phyloP scores from a whole-genome alignment of 2,329 filamentous ascomycete species.

The Trichoderma gracile region DNA sequence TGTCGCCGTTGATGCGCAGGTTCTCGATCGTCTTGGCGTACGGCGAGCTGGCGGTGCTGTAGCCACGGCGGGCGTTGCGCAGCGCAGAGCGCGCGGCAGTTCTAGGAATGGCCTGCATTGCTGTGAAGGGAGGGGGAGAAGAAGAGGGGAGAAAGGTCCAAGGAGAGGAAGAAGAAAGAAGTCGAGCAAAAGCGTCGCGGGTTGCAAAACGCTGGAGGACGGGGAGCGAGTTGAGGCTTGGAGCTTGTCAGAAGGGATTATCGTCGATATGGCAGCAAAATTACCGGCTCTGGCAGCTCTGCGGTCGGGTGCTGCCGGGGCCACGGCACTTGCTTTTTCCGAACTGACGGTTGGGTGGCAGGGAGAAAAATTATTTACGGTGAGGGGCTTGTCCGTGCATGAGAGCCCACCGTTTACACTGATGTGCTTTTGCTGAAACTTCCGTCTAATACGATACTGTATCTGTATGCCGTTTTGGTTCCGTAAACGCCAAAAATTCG shows the following conservation, averaged over 20 bases:
- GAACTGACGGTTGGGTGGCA: slow-evolving; percentile 5
- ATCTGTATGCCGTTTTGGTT: background rate
- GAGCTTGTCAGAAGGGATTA: slow-evolving; percentile 28
- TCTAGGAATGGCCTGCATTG: slow-evolving; percentile 84
- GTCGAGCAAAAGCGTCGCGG: slow-evolving; percentile 25
- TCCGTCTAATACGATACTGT: background rate
- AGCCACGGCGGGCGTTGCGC: slow-evolving; percentile 68
- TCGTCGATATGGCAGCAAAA: slow-evolving; percentile 20
- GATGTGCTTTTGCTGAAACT: background rate
- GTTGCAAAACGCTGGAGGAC: slow-evolving; percentile 29
- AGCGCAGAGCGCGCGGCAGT: slow-evolving; percentile 65
- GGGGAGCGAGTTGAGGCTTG: slow-evolving; percentile 29
- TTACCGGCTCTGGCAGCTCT: slow-evolving; percentile 20
- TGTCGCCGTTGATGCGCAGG: slow-evolving; percentile 88
- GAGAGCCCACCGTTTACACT: too few relatives aligned
- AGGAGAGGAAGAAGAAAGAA: background rate
- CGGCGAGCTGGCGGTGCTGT: slow-evolving; percentile 69
- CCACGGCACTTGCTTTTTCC: slow-evolving; percentile 33
- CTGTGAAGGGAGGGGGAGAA: slow-evolving; percentile 24
- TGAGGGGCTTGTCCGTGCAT: slow-evolving; percentile 8
- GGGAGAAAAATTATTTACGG: slow-evolving; percentile 10
- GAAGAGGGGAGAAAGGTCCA: slow-evolving; percentile 25
- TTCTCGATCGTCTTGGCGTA: slow-evolving; percentile 78
- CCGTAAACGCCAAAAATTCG: background rate
- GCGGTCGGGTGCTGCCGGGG: slow-evolving; percentile 31